Conservation (phyloP, 2,329 filamentous ascomycete species). For the Stemphylium vesicarium region DNA sequence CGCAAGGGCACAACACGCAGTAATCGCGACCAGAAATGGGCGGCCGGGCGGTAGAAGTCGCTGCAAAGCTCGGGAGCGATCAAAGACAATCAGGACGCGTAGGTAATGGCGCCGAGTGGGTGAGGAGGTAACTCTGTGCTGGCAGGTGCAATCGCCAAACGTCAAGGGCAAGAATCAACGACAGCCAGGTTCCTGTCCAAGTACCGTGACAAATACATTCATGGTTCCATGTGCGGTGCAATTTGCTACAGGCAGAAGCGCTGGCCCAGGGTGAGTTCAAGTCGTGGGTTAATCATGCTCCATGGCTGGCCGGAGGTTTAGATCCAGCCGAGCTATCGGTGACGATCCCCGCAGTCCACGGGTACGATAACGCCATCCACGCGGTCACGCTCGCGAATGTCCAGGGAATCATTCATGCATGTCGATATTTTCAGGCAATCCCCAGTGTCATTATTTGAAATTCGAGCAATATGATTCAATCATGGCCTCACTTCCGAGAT, state of each 20-base stretch:
- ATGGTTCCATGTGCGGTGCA: constrained; percentile 28
- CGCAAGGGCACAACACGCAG: not conserved
- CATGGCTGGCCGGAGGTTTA: constrained; percentile 11
- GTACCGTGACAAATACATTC: constrained; percentile 34
- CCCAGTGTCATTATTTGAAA: no score
- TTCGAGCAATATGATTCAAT: no score
- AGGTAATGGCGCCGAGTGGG: constrained; percentile 18
- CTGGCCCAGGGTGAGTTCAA: constrained; percentile 9
- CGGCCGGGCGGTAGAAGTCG: not conserved
- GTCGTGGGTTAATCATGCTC: constrained; percentile 7
- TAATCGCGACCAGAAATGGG: constrained; percentile 32
- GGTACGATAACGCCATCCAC: constrained; percentile 16
- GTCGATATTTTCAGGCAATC: not conserved
- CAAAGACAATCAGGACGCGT: constrained; percentile 17
- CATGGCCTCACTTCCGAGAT: not conserved
- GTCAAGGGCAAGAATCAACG: constrained; percentile 34
- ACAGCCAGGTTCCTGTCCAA: constrained; percentile 27
- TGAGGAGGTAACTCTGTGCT: constrained; percentile 20
- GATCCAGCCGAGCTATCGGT: constrained; percentile 18
- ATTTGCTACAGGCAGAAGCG: constrained; percentile 8
- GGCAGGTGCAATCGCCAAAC: constrained; percentile 19
- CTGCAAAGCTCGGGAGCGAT: constrained; percentile 5
- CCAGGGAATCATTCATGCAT: not conserved
- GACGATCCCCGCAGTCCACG: constrained; percentile 15
- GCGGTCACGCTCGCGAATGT: constrained; percentile 4